Percentiles rank a stretch among this genome's conserved stretches.
Evolutionary conservation across 2,329 filamentous ascomycete genomes (phyloP).

Genomic region (Lasiodiplodia sp.): DNA sequence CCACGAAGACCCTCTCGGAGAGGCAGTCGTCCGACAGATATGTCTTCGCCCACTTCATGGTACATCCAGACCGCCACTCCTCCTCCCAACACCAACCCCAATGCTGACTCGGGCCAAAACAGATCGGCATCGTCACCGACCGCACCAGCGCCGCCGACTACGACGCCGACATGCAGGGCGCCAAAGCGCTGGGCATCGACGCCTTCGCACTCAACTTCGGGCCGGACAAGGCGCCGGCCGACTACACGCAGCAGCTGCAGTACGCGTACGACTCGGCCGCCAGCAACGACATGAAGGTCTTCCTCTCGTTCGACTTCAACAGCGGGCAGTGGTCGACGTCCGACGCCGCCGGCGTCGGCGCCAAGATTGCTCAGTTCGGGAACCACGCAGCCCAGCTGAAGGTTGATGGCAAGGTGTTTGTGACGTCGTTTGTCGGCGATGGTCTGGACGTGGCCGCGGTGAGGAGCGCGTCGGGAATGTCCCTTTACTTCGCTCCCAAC

Average conservation of each 20-base stretch:
- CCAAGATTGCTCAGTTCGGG: conserved; percentile 36
- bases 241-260: conserved; percentile 36
- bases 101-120: background rate
- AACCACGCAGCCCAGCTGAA: conserved; percentile 36
- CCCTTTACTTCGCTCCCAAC: conserved; percentile 42
- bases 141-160: conserved; percentile 37
- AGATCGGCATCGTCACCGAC: conserved; percentile 41
- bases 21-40: conserved; percentile 16
- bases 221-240: conserved; percentile 30
- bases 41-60: conserved; percentile 28
- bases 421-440: conserved; percentile 40
- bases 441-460: conserved; percentile 34
- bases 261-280: conserved; percentile 39
- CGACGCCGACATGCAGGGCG: conserved; percentile 38
- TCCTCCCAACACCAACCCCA: too few species aligned
- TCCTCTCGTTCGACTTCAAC: conserved; percentile 41
- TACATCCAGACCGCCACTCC: background rate
- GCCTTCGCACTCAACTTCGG: conserved; percentile 45
- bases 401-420: conserved; percentile 40
- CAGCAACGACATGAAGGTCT: conserved; percentile 39
- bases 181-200: conserved; percentile 43
- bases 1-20: background rate
- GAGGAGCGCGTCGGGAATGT: conserved; percentile 35
- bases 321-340: conserved; percentile 33
- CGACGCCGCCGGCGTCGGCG: conserved; percentile 34